Percentiles rank a stretch among this genome's conserved stretches.
phyloP scores from a whole-genome alignment of 805 yeast genomes.

The Metschnikowia corniflorae region DNA sequence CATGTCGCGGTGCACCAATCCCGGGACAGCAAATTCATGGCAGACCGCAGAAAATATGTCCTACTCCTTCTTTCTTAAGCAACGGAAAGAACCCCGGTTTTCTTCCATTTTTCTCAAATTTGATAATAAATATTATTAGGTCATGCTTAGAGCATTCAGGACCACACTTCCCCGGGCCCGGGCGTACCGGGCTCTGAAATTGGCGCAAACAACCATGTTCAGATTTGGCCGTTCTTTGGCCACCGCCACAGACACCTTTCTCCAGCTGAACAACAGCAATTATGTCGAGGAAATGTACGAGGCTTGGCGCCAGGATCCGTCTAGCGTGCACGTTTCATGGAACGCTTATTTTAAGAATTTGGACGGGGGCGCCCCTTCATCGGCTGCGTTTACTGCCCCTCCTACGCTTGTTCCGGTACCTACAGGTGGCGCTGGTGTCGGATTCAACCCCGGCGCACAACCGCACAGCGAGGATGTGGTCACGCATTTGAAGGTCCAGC shows the following conservation, averaged over 20 bases:
- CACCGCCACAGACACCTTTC: slow-evolving; percentile 63
- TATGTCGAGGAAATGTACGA: slow-evolving; percentile 97
- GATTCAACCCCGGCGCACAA: slow-evolving; percentile 51
- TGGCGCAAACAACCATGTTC: slow-evolving; percentile 6
- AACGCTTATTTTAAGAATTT: slow-evolving; percentile 92
- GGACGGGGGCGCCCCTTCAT: slow-evolving; percentile 62
- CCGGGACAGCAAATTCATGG: slow-evolving; percentile 11
- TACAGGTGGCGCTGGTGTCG: slow-evolving; percentile 63
- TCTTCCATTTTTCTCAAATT: too few relatives aligned
- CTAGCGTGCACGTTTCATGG: slow-evolving; percentile 94
- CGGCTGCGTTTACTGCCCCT: slow-evolving; percentile 83
- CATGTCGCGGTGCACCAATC: slow-evolving; percentile 6
- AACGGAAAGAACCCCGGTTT: slow-evolving; percentile 7
- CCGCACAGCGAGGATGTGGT: slow-evolving; percentile 61
- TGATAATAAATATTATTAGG: slow-evolving; percentile 7
- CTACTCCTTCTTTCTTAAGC: not conserved
- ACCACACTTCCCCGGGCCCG: slow-evolving; percentile 34
- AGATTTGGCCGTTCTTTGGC: slow-evolving; percentile 18
- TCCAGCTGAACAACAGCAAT: slow-evolving; percentile 79
- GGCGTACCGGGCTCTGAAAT: slow-evolving; percentile 27
- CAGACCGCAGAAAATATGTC: too few relatives aligned
- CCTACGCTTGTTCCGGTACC: slow-evolving; percentile 85
- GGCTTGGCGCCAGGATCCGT: slow-evolving; percentile 89
- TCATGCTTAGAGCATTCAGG: slow-evolving; percentile 44
- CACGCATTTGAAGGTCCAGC: slow-evolving; percentile 90